A percentile compares a stretch with the other conserved stretches of the same genome.
These are phyloP conservation scores for Saccharum spontaneum DNA, from an alignment of 176 grass and related monocot genomes.

Conservation along the genomic window DNA sequence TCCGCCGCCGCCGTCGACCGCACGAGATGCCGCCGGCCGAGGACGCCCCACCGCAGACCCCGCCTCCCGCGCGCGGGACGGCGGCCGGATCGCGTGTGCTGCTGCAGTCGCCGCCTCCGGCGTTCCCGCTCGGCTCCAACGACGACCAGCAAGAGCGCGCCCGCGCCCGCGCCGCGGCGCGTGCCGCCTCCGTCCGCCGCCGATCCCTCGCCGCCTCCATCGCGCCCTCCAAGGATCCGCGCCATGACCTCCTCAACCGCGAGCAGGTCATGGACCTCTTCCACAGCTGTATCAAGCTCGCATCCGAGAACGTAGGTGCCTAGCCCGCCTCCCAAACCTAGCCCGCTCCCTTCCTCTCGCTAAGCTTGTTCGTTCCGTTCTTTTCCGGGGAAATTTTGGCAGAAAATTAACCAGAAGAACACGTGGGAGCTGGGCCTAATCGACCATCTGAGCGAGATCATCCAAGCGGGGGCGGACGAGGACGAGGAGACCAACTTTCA, in stretches of 20 bases:
- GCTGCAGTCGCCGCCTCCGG: slow-evolving; percentile 60
- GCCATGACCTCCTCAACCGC: slow-evolving; percentile 64
- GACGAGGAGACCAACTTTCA: slow-evolving; percentile 98
- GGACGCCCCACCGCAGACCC: not conserved
- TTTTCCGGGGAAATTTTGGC: slow-evolving; percentile 1
- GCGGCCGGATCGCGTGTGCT: slow-evolving; percentile 39
- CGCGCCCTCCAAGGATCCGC: slow-evolving; percentile 3
- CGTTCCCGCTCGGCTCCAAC: slow-evolving; percentile 81
- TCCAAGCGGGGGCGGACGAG: slow-evolving; percentile 62
- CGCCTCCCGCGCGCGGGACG: slow-evolving; percentile 25
- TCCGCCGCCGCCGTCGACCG: not conserved
- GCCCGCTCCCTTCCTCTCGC: not conserved
- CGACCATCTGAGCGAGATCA: slow-evolving; percentile 89
- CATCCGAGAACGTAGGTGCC: slow-evolving; percentile 74
- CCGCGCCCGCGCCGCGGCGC: slow-evolving; percentile 66
- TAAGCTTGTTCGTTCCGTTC: not conserved
- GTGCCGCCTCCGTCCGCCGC: slow-evolving; percentile 56
- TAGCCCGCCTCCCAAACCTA: slow-evolving; percentile 23
- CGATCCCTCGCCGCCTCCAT: slow-evolving; percentile 39
- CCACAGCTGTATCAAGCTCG: slow-evolving; percentile 96
- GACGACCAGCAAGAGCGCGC: slow-evolving; percentile 87
- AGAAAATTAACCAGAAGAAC: slow-evolving; percentile 99
- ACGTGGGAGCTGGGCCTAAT: slow-evolving; percentile 95
- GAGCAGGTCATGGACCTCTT: slow-evolving; percentile 90
- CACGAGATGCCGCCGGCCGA: slow-evolving; percentile 28